Base-by-base conservation (phyloP, 2,329 filamentous ascomycete species). In the Sarocladium brachiariae region DNA sequence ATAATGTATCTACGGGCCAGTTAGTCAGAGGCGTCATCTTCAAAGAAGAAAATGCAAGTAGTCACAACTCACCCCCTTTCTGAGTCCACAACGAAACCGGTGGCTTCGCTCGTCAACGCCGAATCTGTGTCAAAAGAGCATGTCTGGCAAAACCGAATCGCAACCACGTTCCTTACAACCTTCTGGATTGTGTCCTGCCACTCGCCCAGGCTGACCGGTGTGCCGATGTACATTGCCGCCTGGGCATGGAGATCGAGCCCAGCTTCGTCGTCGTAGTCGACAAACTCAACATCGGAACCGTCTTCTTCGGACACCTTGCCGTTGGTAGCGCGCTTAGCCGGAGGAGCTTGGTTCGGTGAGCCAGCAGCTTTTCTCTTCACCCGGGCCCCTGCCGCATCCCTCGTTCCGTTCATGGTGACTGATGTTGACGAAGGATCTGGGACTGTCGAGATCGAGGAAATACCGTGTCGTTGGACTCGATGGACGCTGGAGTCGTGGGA, bases 61-160 rank as follows among this genome's bases (percentile, higher is more conserved):
- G 47, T 21, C 14, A 30, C 19, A 6, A 19, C 85, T 59, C 73
- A 86, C 66, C 93, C 93, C 66, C 82, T 83, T 70, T 96, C 86
- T 4, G 93, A 89, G 71, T 99, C 93, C 21, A 99, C 93, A 14
- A 99, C 91, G 64, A 99, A 99, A 7, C 93, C 93, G 1, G 93
- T 99, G 3, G 93, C 93, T 72, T 99, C 93, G 61, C 90, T 96
- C 16, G 89, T 89, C 66, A 95, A 78, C 6, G 93, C 93, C 24
- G 89, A 75, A 60, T 99, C 93, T n/a, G 93, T 97, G 67, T 99
- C 93, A 66, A 99, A 99, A 21, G 92, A 91, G 66, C 89, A 95
- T 0, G 93, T 96, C 75, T 96, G 90, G 66, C 92, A 97, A 73
- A 99, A 99, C 58, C 95, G 87, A 61, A 99, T 97, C n/a, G 92